phyloP scores from a whole-genome alignment of 2,329 filamentous ascomycete genomes.

The Coniella lustricola region DNA sequence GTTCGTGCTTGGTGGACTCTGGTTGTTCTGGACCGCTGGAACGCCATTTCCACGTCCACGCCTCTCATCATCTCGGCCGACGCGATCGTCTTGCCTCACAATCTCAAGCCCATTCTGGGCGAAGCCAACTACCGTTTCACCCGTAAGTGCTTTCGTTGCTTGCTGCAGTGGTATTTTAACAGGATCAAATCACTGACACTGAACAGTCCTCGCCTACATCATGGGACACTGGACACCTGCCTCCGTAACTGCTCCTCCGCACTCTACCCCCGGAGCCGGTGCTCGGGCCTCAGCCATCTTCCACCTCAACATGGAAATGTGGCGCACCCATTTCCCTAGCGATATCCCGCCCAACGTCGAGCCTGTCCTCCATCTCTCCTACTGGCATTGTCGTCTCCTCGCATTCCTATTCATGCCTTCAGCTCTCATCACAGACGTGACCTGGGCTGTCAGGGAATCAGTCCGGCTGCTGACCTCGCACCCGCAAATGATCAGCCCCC shows the following conservation, averaged over 20 bases:
- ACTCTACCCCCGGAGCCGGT: conserved; percentile 34
- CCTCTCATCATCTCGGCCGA: conserved; percentile 57
- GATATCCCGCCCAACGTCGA: conserved; percentile 44
- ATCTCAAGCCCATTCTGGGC: conserved; percentile 54
- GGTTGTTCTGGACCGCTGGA: conserved; percentile 66
- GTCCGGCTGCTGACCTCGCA: conserved; percentile 51
- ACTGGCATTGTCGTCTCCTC: conserved; percentile 63
- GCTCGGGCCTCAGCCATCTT: conserved; percentile 43
- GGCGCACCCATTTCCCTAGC: conserved; percentile 56
- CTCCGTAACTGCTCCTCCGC: conserved; percentile 31
- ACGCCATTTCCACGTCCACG: conserved; percentile 59
- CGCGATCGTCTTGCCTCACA: conserved; percentile 51
- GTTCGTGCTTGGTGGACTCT: conserved; percentile 66
- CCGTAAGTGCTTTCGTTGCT: conserved; percentile 41
- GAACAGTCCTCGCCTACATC: conserved; percentile 14
- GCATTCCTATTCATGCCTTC: conserved; percentile 53
- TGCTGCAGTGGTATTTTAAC: neutral
- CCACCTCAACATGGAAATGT: conserved; percentile 55
- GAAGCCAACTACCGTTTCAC: conserved; percentile 57
- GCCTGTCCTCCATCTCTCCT: conserved; percentile 57
- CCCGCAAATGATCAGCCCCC: conserved; percentile 49
- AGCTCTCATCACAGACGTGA: conserved; percentile 47
- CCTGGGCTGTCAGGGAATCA: conserved; percentile 54
- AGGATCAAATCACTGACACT: conserved; percentile 5
- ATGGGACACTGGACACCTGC: conserved; percentile 16